Percentiles rank a stretch among this genome's conserved stretches.
phyloP scores from a whole-genome alignment of 148 eudicot species.

The Cornus kousa region DNA sequence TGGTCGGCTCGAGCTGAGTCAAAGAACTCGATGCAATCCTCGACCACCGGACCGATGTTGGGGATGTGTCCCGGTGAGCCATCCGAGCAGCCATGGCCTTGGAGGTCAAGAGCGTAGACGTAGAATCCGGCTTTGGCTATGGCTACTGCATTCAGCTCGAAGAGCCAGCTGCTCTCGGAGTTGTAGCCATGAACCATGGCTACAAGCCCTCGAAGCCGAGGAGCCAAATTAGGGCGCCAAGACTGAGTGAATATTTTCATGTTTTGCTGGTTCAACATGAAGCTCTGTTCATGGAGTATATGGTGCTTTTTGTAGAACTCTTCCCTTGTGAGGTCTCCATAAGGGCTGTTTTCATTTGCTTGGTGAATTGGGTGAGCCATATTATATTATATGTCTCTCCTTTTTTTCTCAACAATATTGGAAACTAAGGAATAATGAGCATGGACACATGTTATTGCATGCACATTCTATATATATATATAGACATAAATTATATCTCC shows the following conservation, averaged over 20 bases:
- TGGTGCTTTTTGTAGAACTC: slow-evolving; percentile 42
- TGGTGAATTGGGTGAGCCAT: slow-evolving; percentile 47
- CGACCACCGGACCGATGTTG: slow-evolving; percentile 16
- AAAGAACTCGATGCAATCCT: slow-evolving; percentile 37
- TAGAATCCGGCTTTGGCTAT: slow-evolving; percentile 39
- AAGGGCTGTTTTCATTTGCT: slow-evolving; percentile 43
- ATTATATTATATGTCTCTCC: not conserved
- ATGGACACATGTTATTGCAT: not conserved
- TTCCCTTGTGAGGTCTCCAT: slow-evolving; percentile 37
- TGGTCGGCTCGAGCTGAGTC: slow-evolving; percentile 20
- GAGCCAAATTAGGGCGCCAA: slow-evolving; percentile 23
- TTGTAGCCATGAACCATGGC: slow-evolving; percentile 45
- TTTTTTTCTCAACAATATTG: not conserved
- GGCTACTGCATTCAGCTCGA: slow-evolving; percentile 39
- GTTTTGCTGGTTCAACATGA: slow-evolving; percentile 40
- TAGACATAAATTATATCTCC: too few relatives aligned
- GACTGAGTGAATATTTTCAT: slow-evolving; percentile 43
- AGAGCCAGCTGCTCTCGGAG: slow-evolving; percentile 47
- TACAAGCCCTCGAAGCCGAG: slow-evolving; percentile 25
- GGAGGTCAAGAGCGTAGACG: slow-evolving; percentile 44
- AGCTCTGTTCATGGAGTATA: slow-evolving; percentile 38
- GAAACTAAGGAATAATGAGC: not conserved
- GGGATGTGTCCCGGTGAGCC: slow-evolving; percentile 37
- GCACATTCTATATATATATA: not conserved
- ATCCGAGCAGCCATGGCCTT: slow-evolving; percentile 48